These are phyloP conservation scores for Debaryomyces prosopidis DNA, from an alignment of 805 yeast genomes.

Conservation along the genomic window DNA sequence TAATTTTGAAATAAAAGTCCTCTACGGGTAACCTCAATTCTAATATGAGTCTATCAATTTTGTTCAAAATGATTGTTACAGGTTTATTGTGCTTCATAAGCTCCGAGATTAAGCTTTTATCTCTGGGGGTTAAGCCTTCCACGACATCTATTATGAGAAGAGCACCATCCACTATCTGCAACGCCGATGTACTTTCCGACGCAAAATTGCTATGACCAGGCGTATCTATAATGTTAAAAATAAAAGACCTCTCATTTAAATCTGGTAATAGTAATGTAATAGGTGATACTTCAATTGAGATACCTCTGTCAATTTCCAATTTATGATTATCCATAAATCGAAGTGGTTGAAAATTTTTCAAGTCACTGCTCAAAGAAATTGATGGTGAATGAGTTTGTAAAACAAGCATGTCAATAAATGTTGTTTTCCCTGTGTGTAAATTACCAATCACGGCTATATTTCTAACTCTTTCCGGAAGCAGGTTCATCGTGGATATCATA, in stretches of 20 bases:
- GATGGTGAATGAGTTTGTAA: conserved; percentile 56
- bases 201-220: conserved; percentile 91
- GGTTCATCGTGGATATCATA: conserved; percentile 46
- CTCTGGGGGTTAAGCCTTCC: conserved; percentile 73
- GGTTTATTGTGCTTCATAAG: conserved; percentile 52
- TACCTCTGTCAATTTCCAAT: conserved; percentile 68
- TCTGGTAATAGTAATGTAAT: conserved; percentile 61
- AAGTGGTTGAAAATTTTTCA: conserved; percentile 45
- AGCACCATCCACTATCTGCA: conserved; percentile 63
- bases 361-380: conserved; percentile 24
- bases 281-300: conserved; percentile 64
- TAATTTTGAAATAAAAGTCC: conserved; percentile 71
- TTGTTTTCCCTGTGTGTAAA: conserved; percentile 83
- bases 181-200: conserved; percentile 67
- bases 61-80: conserved; percentile 67
- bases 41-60: conserved; percentile 79
- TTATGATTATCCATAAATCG: conserved; percentile 72
- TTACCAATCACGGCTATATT: conserved; percentile 82
- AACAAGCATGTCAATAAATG: conserved; percentile 68
- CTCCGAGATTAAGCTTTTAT: conserved; percentile 48
- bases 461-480: conserved; percentile 63
- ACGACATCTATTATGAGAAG: conserved; percentile 77
- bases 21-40: conserved; percentile 75
- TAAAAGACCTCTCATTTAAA: conserved; percentile 50
- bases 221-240: conserved; percentile 70